Conservation (phyloP, 2,329 filamentous ascomycete species). For the Penicillium sp. region DNA sequence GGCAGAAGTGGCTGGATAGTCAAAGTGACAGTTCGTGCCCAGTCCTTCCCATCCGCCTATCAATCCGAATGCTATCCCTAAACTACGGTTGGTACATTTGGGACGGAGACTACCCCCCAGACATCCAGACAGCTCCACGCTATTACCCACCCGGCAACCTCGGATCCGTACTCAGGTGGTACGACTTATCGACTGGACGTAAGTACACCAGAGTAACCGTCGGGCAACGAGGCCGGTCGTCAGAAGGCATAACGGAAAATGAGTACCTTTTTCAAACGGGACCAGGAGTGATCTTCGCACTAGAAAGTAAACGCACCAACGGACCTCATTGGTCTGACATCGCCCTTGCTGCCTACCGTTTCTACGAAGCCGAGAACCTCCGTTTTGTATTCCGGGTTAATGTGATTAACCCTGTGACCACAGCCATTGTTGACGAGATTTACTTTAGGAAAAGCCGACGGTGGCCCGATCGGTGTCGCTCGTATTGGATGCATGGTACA, state of each 20-base stretch:
- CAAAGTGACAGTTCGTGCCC: background rate
- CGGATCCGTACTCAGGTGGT: background rate
- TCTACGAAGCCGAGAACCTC: background rate
- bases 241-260: background rate
- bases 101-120: background rate
- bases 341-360: slow-evolving; percentile 3
- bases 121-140: background rate
- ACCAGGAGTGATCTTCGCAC: slow-evolving; percentile 5
- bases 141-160: background rate
- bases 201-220: background rate
- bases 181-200: background rate
- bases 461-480: background rate
- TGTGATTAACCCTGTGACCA: background rate
- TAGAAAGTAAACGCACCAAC: background rate
- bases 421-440: background rate
- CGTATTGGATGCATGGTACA: background rate
- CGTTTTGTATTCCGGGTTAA: slow-evolving; percentile 6
- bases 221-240: background rate
- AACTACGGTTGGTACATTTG: background rate
- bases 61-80: background rate
- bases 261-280: slow-evolving; percentile 6
- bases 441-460: background rate
- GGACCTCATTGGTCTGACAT: slow-evolving; percentile 13
- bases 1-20: background rate
- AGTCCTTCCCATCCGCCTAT: background rate